phyloP scores from a whole-genome alignment of 257 asterid genomes.

The Solanum lycopersicoides region DNA sequence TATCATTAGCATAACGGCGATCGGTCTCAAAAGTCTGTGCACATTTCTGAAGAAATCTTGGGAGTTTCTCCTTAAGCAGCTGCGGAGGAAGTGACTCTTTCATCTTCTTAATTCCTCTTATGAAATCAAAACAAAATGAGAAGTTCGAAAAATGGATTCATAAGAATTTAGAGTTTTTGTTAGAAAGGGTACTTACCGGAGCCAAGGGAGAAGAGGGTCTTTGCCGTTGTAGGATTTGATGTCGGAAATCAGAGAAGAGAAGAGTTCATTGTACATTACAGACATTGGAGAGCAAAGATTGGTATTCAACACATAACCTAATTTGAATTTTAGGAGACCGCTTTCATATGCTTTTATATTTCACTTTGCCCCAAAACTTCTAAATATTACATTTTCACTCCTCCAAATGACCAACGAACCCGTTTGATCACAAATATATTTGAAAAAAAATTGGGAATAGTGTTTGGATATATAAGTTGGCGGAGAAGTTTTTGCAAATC shows the following conservation, averaged over 20 bases:
- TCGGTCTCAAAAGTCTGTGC: conserved; percentile 61
- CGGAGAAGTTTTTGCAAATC: too few species aligned
- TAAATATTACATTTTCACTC: neutral
- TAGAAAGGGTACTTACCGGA: conserved; percentile 33
- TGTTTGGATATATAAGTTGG: too few species aligned
- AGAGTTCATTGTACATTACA: conserved; percentile 33
- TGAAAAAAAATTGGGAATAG: too few species aligned
- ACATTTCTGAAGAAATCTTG: conserved; percentile 95
- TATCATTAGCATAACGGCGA: conserved; percentile 67
- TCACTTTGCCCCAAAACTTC: neutral
- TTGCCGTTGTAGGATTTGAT: conserved; percentile 62
- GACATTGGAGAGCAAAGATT: conserved; percentile 23
- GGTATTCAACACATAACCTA: neutral
- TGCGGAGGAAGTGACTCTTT: conserved; percentile 61
- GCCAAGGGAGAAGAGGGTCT: conserved; percentile 95
- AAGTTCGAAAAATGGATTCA: neutral
- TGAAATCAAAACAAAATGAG: neutral
- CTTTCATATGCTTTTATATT: neutral
- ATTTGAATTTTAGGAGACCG: conserved; percentile 7
- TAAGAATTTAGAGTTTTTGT: neutral
- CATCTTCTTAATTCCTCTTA: conserved; percentile 74
- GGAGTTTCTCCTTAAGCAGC: conserved; percentile 71
- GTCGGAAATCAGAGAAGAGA: conserved; percentile 66
- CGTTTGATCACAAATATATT: too few species aligned
- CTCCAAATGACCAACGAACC: too few species aligned